Conservation (phyloP, 2,329 filamentous ascomycete species). For the Dendrostoma leiphaemia region DNA sequence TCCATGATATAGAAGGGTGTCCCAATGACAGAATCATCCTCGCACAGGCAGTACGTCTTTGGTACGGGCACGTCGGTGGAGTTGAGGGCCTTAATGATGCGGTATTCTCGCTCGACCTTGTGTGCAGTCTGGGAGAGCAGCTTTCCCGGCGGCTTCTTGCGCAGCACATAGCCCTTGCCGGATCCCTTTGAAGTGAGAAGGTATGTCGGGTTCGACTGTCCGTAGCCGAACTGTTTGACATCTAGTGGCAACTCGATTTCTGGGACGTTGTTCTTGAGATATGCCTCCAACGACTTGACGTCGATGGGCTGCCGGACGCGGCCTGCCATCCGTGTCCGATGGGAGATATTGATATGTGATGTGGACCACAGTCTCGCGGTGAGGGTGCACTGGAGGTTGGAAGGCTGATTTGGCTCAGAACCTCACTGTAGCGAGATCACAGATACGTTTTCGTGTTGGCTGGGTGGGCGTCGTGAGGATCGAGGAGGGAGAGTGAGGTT, state of each 20-base stretch:
- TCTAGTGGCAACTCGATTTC: conserved; percentile 80
- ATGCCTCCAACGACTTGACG: conserved; percentile 72
- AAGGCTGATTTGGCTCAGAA: background rate
- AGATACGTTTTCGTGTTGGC: background rate
- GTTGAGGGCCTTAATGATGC: conserved; percentile 81
- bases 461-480: background rate
- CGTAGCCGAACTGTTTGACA: conserved; percentile 95
- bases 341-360: too few relatives aligned
- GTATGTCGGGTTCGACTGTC: conserved; percentile 97
- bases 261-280: conserved; percentile 75
- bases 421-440: background rate
- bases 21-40: conserved; percentile 75
- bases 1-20: conserved; percentile 98
- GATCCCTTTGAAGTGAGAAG: conserved; percentile 68
- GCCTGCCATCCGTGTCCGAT: too few relatives aligned
- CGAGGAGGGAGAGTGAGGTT: background rate
- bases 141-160: conserved; percentile 96
- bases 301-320: conserved; percentile 89
- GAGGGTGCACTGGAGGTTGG: background rate
- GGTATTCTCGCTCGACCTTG: conserved; percentile 93
- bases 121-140: conserved; percentile 92
- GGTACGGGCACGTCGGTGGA: conserved; percentile 82
- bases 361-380: too few relatives aligned
- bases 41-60: conserved; percentile 78
- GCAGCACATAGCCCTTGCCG: conserved; percentile 76